Base-by-base conservation (phyloP, 1,284 basidiomycete species). In the Moesziomyces antarcticus region DNA sequence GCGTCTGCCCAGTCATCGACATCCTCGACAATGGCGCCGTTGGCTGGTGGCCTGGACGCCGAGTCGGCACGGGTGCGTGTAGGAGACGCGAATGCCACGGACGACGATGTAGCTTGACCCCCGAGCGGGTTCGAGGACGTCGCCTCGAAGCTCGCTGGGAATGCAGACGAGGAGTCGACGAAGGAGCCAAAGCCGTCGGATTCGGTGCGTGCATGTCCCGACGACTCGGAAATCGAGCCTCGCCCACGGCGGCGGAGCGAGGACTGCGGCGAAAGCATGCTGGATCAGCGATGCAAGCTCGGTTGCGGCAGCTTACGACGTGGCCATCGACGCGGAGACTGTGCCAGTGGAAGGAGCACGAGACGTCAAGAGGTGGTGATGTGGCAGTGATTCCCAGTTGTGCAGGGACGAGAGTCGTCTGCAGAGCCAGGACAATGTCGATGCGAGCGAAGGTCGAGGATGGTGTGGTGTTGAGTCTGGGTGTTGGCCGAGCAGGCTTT, bases 131-230 rank as follows among this genome's bases (percentile, higher is more conserved):
- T 59, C 0, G 62, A 56, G 3, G 63, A 53, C 24, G 50, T 47
- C 2, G 62, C 56, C 21, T 75, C 73, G 30, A 71, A 75, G 51
- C 56, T 58, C 20, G 54, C 53, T 3, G 72, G 63, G 25, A 67
- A 63, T 6, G 67, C 47, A 13, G 59, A 49, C 7, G 63, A 58
- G 6, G 73, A 49, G 16, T 70, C 73, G 50, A 75, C 68, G 18
- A 75, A 75, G 50, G 73, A 75, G 13, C 73, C 68, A 44, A 75
- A 75, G 37, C 67, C 73, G 44, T 75, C 67, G 5, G 67, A 75
- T 41, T 62, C 61, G 22, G 53, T 30, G n/a, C 58, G 35, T 11
- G 58, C 52, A 21, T 74, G 72, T 9, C 56, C 57, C 1, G 44
- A 50, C 20, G 59, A 21, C 44, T 57, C 61, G 14, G 61, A 65